These are phyloP conservation scores for Penicillium psychrofluorescens DNA, from an alignment of 495 filamentous ascomycete genomes.

Conservation along the genomic window DNA sequence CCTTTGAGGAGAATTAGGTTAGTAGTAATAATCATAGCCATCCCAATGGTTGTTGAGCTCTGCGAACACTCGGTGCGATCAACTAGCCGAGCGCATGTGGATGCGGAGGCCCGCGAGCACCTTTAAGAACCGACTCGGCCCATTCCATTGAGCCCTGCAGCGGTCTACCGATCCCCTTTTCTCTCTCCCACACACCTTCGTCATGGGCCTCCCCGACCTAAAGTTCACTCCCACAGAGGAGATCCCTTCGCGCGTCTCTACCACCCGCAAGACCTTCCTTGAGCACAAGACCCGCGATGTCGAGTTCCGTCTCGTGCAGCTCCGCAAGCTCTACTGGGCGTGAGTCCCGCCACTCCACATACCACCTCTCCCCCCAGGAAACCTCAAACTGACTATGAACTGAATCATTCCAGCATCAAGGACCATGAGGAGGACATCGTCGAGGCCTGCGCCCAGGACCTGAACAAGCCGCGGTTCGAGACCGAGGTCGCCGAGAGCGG, in stretches of 20 bases:
- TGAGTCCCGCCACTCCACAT: slow-evolving; percentile 19
- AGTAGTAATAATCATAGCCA: background rate
- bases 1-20: too few species aligned
- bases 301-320: slow-evolving; percentile 73
- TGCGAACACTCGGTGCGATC: too few species aligned
- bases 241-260: slow-evolving; percentile 54
- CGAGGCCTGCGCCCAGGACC: slow-evolving; percentile 65
- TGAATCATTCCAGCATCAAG: slow-evolving; percentile 41
- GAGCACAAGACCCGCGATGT: slow-evolving; percentile 75
- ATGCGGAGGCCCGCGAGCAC: slow-evolving; percentile 11
- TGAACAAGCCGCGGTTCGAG: slow-evolving; percentile 68
- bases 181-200: slow-evolving; percentile 3
- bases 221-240: slow-evolving; percentile 58
- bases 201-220: slow-evolving; percentile 45
- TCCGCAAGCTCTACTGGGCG: slow-evolving; percentile 92
- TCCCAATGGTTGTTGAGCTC: background rate
- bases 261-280: slow-evolving; percentile 56
- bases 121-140: background rate
- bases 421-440: slow-evolving; percentile 65
- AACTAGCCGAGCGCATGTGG: slow-evolving; percentile 11
- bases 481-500: slow-evolving; percentile 59
- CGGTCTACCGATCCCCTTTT: background rate
- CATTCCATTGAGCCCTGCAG: background rate
- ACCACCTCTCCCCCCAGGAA: background rate
- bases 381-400: slow-evolving; percentile 1